Conservation (phyloP, 768 basidiomycete species). For the Collybiopsis luxurians region DNA sequence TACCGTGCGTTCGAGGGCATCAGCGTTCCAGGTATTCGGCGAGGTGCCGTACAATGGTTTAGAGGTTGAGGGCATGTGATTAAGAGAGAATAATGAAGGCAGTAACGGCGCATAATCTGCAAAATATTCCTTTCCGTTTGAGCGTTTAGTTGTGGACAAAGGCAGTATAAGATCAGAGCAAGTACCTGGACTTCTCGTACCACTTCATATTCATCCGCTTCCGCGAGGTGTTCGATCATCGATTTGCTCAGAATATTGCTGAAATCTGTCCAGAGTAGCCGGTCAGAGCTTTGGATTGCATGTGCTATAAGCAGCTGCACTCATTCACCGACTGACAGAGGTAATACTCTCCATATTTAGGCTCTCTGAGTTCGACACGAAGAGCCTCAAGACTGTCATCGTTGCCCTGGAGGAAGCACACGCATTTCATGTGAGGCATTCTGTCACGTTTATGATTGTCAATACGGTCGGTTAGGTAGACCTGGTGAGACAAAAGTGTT, state of each 20-base stretch:
- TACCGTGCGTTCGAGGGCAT: slow-evolving; percentile 73
- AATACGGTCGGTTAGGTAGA: slow-evolving; percentile 96
- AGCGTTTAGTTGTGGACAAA: slow-evolving; percentile 2
- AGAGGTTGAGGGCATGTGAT: slow-evolving; percentile 61
- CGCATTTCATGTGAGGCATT: slow-evolving; percentile 96
- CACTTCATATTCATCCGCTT: slow-evolving; percentile 94
- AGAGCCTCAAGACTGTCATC: slow-evolving; percentile 82
- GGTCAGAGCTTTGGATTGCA: slow-evolving; percentile 16
- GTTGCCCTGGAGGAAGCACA: slow-evolving; percentile 86
- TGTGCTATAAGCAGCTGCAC: slow-evolving; percentile 22
- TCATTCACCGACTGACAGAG: slow-evolving; percentile 91
- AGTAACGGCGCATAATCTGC: slow-evolving; percentile 92
- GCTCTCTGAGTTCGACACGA: slow-evolving; percentile 80
- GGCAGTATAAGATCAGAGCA: neutral
- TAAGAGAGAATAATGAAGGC: slow-evolving; percentile 84
- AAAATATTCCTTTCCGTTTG: slow-evolving; percentile 82
- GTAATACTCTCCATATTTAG: slow-evolving; percentile 98
- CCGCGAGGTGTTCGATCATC: slow-evolving; percentile 88
- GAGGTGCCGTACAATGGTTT: slow-evolving; percentile 71
- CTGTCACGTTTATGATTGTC: slow-evolving; percentile 91
- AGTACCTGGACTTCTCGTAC: slow-evolving; percentile 94
- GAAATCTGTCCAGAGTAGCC: slow-evolving; percentile 80
- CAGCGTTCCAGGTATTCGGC: slow-evolving; percentile 69
- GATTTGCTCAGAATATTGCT: slow-evolving; percentile 90
- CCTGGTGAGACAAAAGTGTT: slow-evolving; percentile 88